These are phyloP conservation scores for Termitomyces sp. DNA, from an alignment of 768 basidiomycete species.

Conservation along the genomic window DNA sequence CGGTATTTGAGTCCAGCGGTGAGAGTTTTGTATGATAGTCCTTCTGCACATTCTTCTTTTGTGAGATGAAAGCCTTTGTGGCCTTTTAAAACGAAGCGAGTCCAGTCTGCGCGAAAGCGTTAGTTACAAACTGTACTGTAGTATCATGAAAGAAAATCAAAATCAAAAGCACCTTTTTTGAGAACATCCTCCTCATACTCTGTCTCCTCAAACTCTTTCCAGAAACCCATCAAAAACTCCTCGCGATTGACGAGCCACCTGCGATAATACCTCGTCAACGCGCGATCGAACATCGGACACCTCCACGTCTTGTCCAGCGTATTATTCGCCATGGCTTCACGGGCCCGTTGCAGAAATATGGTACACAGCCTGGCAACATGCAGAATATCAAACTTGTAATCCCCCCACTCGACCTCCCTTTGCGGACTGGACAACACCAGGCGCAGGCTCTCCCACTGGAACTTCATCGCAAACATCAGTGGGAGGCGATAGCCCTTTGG, in stretches of 20 bases:
- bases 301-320: conserved; percentile 34
- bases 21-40: background rate
- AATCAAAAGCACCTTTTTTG: conserved; percentile 26
- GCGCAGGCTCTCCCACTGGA: conserved; percentile 36
- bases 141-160: background rate
- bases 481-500: conserved; percentile 39
- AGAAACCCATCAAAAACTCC: conserved; percentile 33
- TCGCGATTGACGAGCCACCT: conserved; percentile 37
- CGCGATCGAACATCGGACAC: conserved; percentile 36
- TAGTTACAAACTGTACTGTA: background rate
- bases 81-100: conserved; percentile 30
- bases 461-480: conserved; percentile 40
- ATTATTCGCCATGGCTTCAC: conserved; percentile 19
- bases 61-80: conserved; percentile 37
- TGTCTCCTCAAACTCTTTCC: conserved; percentile 36
- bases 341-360: conserved; percentile 29
- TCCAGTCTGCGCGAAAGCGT: conserved; percentile 27
- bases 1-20: background rate
- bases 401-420: conserved; percentile 34
- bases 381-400: conserved; percentile 37
- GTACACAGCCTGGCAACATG: conserved; percentile 36
- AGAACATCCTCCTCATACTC: conserved; percentile 34
- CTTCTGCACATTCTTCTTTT: conserved; percentile 22
- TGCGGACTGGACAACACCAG: conserved; percentile 32
- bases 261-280: conserved; percentile 35